Conservation (phyloP, 345 rosid species). For the Eucalyptus curtisii region DNA sequence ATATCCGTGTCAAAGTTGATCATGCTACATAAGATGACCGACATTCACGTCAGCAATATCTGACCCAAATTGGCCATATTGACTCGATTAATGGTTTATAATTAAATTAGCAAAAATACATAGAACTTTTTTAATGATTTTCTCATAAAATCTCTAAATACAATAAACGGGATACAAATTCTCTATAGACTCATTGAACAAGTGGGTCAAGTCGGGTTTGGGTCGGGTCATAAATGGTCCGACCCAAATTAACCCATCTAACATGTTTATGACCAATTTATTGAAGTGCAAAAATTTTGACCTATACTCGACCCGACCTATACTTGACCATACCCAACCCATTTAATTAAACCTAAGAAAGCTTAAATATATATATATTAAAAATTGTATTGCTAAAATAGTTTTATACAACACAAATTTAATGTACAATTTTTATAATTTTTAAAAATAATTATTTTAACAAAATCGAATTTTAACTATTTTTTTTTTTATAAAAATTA, state of each 20-base stretch:
- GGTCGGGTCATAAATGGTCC: no score
- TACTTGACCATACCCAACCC: rapidly evolving
- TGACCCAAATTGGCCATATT: rapidly evolving
- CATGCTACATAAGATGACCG: rapidly evolving
- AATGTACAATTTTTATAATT: no score
- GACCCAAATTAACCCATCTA: neutral
- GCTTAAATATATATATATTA: no score
- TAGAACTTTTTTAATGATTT: no score
- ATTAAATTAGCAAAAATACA: neutral
- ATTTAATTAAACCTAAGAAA: no score
- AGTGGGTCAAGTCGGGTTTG: rapidly evolving
- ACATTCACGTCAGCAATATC: rapidly evolving
- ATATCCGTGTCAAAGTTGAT: neutral
- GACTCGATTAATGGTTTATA: neutral
- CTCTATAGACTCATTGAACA: no score
- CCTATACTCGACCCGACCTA: rapidly evolving
- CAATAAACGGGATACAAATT: no score
- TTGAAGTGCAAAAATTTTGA: rapidly evolving
- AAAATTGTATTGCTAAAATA: no score
- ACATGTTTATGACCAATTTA: rapidly evolving
- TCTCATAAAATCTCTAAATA: neutral
- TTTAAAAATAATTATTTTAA: no score
- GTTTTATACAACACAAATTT: no score
- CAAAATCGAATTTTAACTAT: no score
- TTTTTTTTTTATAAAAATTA: no score